These are phyloP conservation scores for Streptanthus diversifolius DNA, from an alignment of 345 rosid species.

Conservation along the genomic window DNA sequence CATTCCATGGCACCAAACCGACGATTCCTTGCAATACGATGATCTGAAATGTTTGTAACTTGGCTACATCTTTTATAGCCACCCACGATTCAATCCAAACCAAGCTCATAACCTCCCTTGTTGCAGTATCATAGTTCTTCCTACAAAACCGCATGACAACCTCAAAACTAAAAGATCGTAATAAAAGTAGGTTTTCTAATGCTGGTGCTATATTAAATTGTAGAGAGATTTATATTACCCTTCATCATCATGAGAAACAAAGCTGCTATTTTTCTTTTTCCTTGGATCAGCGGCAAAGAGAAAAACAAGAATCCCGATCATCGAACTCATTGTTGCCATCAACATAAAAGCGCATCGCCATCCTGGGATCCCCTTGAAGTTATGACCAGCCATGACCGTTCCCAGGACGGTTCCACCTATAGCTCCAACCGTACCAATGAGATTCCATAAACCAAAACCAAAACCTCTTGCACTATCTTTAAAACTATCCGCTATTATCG, in stretches of 20 bases:
- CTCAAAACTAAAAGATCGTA: neutral
- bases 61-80: conserved; percentile 63
- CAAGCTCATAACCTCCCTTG: conserved; percentile 28
- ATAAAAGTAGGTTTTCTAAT: neutral
- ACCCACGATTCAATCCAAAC: conserved; percentile 67
- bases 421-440: conserved; percentile 73
- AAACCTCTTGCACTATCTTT: conserved; percentile 66
- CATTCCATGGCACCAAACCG: too few relatives aligned
- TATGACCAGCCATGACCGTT: conserved; percentile 83
- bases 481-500: conserved; percentile 89
- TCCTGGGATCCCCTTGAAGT: conserved; percentile 56
- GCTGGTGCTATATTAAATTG: neutral
- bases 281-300: conserved; percentile 57
- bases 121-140: conserved; percentile 19
- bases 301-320: conserved; percentile 69
- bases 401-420: conserved; percentile 80
- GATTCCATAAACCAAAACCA: conserved; percentile 71
- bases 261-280: neutral
- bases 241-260: conserved; percentile 4
- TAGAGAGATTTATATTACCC: conserved; percentile 1
- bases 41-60: conserved; percentile 63
- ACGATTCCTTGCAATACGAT: too few relatives aligned
- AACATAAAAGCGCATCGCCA: conserved; percentile 87
- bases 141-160: conserved; percentile 34
- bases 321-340: conserved; percentile 62